These are phyloP conservation scores for Colletotrichum sansevieriae DNA, from an alignment of 2,329 filamentous ascomycete species.

Conservation along the genomic window DNA sequence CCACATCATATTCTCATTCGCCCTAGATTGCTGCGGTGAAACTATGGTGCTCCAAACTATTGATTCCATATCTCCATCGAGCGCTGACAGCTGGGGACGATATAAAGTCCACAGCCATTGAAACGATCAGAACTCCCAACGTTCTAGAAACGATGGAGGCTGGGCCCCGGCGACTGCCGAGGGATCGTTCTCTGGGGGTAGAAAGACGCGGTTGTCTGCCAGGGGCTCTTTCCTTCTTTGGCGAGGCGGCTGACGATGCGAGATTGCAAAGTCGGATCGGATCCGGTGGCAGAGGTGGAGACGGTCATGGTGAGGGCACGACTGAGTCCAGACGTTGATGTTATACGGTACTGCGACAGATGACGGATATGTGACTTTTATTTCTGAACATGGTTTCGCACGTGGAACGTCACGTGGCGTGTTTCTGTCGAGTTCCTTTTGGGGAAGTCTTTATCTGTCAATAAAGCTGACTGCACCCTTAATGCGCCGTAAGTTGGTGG, in stretches of 20 bases:
- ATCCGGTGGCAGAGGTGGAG: constrained; percentile 7
- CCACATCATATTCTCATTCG: background rate
- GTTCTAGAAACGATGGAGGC: background rate
- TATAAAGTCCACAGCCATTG: background rate
- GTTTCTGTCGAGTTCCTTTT: no score
- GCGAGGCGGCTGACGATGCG: constrained; percentile 1
- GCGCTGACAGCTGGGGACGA: background rate
- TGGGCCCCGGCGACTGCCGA: background rate
- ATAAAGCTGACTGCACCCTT: no score
- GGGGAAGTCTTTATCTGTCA: background rate
- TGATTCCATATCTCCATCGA: constrained; percentile 4
- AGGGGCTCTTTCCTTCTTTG: background rate
- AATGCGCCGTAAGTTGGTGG: no score
- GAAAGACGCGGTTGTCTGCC: background rate
- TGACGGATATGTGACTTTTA: constrained; percentile 10
- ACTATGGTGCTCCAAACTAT: constrained; percentile 1
- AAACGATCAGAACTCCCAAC: background rate
- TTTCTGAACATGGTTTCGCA: background rate
- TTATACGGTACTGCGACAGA: background rate
- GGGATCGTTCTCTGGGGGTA: background rate
- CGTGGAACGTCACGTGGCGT: background rate
- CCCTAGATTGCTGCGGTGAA: background rate
- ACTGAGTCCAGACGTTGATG: constrained; percentile 7
- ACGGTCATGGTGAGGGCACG: background rate
- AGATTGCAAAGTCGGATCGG: constrained; percentile 31